Evolutionary conservation across 2,329 filamentous ascomycete genomes (phyloP), one percentile per base, ranked within the genome.

Genomic region (Alternaria triticimaculans): DNA sequence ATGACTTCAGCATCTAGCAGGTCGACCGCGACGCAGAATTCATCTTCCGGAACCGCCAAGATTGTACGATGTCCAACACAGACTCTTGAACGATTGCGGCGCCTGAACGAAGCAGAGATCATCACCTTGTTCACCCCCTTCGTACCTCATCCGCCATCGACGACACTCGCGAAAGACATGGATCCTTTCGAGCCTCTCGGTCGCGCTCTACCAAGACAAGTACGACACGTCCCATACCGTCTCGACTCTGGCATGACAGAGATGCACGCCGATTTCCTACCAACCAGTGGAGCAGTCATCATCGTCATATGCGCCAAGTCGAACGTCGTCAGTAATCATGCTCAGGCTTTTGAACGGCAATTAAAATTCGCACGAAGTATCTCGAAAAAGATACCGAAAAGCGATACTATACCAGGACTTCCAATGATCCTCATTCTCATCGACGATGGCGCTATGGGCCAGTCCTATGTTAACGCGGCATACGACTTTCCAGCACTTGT

Each of bases 131-230:
- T 85, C 71, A 84, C 83, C 2, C 84, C 83, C n/a, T 80, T 90
- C n/a, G 81, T 91, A 55, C 84, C 89, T 6, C 76, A 79, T 57
- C 67, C 76, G 12, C 75, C 77, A 6, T 68, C 66, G 3, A 72
- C 72, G 6, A 65, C 69, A 67, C 70, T 80, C 48, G 72, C 79
- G 48, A 81, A 83, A 63, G 79, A 78, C 48, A 83, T 80, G 71
- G 92, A 94, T 74, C 92, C 91, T 0, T 94, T 94, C 73, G 91
- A 94, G 77, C 85, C 87, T 14, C 82, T 94, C 18, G 92, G 91
- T 20, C 85, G 86, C 65, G 86, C 88, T 48, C 78, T 94, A 53
- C 87, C 88, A 53, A 82, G 80, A 53, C 83, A 86, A 68, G 84
- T 94, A 64, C 87, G 89, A 20, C 92, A 94, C 75, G 87, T 93